Conservation (phyloP, 352 stramenopile species). For the Aphanomyces invadans region DNA sequence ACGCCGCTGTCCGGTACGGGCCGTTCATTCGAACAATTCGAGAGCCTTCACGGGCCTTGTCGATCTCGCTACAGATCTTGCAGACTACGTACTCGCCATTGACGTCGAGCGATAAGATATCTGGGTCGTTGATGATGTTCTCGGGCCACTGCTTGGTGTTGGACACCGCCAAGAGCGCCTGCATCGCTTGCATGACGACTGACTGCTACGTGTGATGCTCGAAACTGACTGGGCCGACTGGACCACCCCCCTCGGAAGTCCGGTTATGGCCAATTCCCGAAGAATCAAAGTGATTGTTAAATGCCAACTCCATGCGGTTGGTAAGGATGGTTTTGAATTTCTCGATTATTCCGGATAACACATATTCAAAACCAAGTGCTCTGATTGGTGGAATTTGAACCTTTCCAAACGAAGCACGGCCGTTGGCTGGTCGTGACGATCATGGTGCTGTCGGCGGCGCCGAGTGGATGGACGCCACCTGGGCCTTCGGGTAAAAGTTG, state of each 20-base stretch:
- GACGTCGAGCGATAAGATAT: slow-evolving; percentile 20
- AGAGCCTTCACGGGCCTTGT: slow-evolving; percentile 17
- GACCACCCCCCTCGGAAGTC: background rate
- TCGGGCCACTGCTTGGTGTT: slow-evolving; percentile 16
- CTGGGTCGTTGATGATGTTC: slow-evolving; percentile 12
- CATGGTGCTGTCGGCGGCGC: background rate
- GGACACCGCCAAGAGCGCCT: slow-evolving; percentile 1
- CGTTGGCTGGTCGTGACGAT: slow-evolving; percentile 1
- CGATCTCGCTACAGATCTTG: slow-evolving; percentile 21
- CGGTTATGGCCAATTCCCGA: background rate
- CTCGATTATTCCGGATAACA: background rate
- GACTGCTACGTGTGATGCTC: slow-evolving; percentile 14
- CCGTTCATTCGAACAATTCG: slow-evolving; percentile 19
- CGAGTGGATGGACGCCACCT: slow-evolving; percentile 28
- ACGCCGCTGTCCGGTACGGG: slow-evolving; percentile 9
- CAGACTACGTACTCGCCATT: slow-evolving; percentile 23
- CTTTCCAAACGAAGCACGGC: slow-evolving; percentile 3
- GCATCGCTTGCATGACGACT: slow-evolving; percentile 14
- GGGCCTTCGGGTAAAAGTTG: slow-evolving; percentile 57
- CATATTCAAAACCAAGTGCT: background rate
- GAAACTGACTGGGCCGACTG: slow-evolving; percentile 9
- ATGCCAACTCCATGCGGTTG: background rate
- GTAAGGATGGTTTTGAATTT: slow-evolving; percentile 5
- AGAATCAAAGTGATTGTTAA: slow-evolving; percentile 1
- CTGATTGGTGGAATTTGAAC: slow-evolving; percentile 9